Percentiles rank a stretch among this genome's conserved stretches.
phyloP scores from a whole-genome alignment of 2,329 filamentous ascomycete genomes.

The Trichoderma lentiforme region DNA sequence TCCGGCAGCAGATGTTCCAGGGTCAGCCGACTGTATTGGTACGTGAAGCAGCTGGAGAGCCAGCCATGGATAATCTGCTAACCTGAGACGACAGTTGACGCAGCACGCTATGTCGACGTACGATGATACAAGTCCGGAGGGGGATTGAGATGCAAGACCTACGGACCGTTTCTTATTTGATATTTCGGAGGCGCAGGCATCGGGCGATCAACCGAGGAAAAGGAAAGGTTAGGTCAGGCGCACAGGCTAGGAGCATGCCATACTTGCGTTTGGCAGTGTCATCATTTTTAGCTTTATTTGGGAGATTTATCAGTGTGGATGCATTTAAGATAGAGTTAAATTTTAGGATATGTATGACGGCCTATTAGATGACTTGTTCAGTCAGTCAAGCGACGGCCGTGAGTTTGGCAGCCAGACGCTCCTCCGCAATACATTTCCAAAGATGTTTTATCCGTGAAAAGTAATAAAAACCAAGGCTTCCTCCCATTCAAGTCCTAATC shows the following conservation, averaged over 20 bases:
- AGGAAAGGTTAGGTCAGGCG: background rate
- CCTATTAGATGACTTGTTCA: background rate
- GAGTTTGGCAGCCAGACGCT: background rate
- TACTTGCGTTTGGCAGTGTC: background rate
- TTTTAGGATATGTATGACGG: slow-evolving; percentile 4
- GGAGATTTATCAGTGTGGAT: background rate
- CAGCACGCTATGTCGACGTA: slow-evolving; percentile 15
- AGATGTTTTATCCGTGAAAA: background rate
- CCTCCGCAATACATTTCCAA: background rate
- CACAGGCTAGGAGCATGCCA: background rate
- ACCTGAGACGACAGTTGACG: slow-evolving; percentile 36
- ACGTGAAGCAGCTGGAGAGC: slow-evolving; percentile 37
- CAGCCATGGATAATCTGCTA: slow-evolving; percentile 38
- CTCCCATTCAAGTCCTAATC: background rate
- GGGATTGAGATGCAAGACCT: background rate
- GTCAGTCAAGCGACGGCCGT: background rate
- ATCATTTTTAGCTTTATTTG: background rate
- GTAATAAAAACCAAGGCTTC: background rate
- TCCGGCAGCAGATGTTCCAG: slow-evolving; percentile 42
- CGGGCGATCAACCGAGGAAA: background rate
- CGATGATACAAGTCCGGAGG: slow-evolving; percentile 13
- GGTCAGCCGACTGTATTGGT: slow-evolving; percentile 42
- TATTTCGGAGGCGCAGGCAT: background rate
- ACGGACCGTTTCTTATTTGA: background rate
- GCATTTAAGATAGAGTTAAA: background rate